Percentiles rank a stretch among this genome's conserved stretches.
Conservation (phyloP, 2,329 filamentous ascomycete species). For the Phyllosticta paracitricarpa region DNA sequence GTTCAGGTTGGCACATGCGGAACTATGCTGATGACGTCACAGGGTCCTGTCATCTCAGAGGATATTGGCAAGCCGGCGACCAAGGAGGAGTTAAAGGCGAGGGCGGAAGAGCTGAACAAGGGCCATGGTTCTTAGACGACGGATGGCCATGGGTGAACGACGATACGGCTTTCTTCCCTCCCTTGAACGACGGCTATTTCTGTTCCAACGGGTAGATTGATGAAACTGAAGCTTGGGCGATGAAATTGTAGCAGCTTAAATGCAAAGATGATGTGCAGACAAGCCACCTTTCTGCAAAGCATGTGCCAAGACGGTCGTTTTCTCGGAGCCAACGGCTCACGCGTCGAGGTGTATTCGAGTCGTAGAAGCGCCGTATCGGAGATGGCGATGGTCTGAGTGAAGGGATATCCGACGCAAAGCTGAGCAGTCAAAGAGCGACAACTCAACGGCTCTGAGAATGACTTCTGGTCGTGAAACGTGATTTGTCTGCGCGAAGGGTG, state of each 20-base stretch:
- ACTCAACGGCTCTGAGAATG: neutral
- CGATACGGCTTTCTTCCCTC: neutral
- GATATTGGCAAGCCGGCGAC: slow-evolving; percentile 35
- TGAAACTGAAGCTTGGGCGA: neutral
- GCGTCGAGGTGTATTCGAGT: neutral
- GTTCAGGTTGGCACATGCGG: neutral
- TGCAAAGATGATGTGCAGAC: neutral
- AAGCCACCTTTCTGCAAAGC: neutral
- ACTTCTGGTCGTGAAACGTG: neutral
- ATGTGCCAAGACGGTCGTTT: neutral
- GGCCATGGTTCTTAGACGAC: neutral
- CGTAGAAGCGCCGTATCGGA: neutral
- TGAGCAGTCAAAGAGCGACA: neutral
- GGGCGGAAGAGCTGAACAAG: slow-evolving; percentile 42
- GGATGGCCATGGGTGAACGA: neutral
- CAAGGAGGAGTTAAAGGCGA: slow-evolving; percentile 41
- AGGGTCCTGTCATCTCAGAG: slow-evolving; percentile 37
- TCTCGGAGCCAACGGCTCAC: neutral
- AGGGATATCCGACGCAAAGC: neutral
- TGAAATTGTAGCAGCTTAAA: neutral
- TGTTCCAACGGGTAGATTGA: neutral
- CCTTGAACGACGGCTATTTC: neutral
- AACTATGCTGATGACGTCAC: neutral
- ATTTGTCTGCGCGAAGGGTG: neutral
- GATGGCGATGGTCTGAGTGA: neutral